Conservation (phyloP, 2,329 filamentous ascomycete genomes). For the Elsinoe batatas region DNA sequence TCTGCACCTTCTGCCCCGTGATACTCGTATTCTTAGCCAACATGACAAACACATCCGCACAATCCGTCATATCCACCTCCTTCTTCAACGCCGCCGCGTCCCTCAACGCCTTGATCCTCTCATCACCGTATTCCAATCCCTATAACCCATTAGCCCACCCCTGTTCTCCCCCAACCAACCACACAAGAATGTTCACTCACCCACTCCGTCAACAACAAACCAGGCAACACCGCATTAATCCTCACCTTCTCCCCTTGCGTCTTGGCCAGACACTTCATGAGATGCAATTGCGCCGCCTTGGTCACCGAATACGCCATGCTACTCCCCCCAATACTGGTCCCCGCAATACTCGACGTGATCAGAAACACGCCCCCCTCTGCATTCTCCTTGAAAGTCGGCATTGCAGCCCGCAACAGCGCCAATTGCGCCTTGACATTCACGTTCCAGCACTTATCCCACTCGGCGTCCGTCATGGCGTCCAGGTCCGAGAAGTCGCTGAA, state of each 20-base stretch:
- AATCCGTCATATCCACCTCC: slow-evolving; percentile 43
- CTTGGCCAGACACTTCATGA: slow-evolving; percentile 55
- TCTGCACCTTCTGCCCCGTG: slow-evolving; percentile 37
- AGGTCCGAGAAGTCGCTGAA: slow-evolving; percentile 49
- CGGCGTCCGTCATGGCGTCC: slow-evolving; percentile 47
- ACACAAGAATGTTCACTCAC: slow-evolving; percentile 23
- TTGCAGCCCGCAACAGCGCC: slow-evolving; percentile 46
- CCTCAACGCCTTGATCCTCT: slow-evolving; percentile 45
- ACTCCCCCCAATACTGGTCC: slow-evolving; percentile 42
- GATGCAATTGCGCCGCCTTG: slow-evolving; percentile 61
- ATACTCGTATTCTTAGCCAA: slow-evolving; percentile 45
- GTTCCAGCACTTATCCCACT: slow-evolving; percentile 57
- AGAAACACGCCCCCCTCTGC: slow-evolving; percentile 54
- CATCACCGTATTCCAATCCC: slow-evolving; percentile 49
- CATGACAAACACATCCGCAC: slow-evolving; percentile 46
- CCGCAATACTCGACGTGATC: slow-evolving; percentile 51
- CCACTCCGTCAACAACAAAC: slow-evolving; percentile 60
- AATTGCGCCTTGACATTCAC: slow-evolving; percentile 48
- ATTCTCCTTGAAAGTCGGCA: slow-evolving; percentile 26
- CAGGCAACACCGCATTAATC: slow-evolving; percentile 55
- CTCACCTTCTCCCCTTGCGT: slow-evolving; percentile 53
- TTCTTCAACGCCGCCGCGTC: slow-evolving; percentile 52
- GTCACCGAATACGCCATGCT: slow-evolving; percentile 66
- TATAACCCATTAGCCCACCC: slow-evolving; percentile 16
- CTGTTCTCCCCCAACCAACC: not conserved